Conservation (phyloP, 768 basidiomycete genomes). For the Collybiopsis luxurians region DNA sequence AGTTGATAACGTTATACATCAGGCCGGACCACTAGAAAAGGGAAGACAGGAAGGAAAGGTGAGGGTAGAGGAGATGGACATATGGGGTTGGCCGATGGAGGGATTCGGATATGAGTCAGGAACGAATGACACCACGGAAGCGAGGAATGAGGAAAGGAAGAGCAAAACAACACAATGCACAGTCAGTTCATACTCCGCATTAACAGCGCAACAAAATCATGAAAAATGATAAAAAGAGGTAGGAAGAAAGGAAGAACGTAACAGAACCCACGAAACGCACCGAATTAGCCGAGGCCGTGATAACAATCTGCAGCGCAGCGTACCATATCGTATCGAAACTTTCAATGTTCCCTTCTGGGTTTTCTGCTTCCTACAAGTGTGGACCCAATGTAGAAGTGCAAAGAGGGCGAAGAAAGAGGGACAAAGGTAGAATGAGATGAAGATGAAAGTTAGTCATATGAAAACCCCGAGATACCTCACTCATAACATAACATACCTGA, state of each 20-base stretch:
- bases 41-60: no score
- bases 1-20: slow-evolving; percentile 88
- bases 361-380: slow-evolving; percentile 50
- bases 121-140: no score
- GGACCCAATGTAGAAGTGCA: not conserved
- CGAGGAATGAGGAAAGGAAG: no score
- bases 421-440: no score
- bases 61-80: no score
- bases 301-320: slow-evolving; percentile 77
- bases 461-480: no score
- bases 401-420: not conserved
- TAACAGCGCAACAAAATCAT: not conserved
- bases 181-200: no score
- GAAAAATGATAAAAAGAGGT: not conserved
- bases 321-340: slow-evolving; percentile 90
- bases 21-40: slow-evolving; percentile 73
- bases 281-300: slow-evolving; percentile 77
- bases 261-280: slow-evolving; percentile 37
- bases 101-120: no score
- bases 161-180: not conserved
- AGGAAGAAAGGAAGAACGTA: not conserved
- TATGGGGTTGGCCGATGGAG: no score
- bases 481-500: slow-evolving; percentile 40
- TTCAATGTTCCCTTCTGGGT: slow-evolving; percentile 63
- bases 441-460: no score